phyloP scores from a whole-genome alignment of 78 protist genomes.

The Chrysochromulina parva region DNA sequence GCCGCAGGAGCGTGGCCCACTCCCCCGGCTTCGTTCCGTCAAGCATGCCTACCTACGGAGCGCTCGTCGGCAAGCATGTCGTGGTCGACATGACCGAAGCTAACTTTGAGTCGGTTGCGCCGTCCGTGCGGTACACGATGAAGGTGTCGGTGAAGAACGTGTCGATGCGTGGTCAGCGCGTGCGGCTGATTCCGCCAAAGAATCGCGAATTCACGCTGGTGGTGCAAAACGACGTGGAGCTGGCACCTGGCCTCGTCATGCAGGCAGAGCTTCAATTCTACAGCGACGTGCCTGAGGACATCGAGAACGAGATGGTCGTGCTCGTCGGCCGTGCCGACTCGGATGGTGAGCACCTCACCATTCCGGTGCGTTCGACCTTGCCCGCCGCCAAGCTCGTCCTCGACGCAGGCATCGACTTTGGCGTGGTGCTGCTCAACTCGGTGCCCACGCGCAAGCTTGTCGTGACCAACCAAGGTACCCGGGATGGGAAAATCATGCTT shows the following conservation, averaged over 20 bases:
- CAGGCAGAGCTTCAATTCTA: background rate
- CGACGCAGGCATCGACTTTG: background rate
- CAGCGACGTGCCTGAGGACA: too few relatives aligned
- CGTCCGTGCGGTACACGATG: background rate
- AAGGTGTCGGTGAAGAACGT: background rate
- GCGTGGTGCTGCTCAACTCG: background rate
- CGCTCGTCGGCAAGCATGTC: too few relatives aligned
- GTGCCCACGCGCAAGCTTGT: background rate
- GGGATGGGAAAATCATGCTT: background rate
- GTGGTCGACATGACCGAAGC: too few relatives aligned
- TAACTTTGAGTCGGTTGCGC: background rate
- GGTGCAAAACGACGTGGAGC: background rate
- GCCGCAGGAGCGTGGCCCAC: too few relatives aligned
- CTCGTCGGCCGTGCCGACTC: background rate
- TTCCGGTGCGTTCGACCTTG: background rate
- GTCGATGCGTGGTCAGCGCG: background rate
- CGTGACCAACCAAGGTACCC: background rate
- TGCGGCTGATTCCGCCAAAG: background rate
- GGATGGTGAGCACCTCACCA: background rate
- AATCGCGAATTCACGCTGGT: background rate
- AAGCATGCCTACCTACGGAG: too few relatives aligned
- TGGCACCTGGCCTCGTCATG: background rate
- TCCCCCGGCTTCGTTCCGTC: too few relatives aligned
- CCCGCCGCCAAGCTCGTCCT: background rate
- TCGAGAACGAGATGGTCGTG: background rate